Evolutionary conservation across 345 rosid species (phyloP).

Genomic region (Physaria fendleri): DNA sequence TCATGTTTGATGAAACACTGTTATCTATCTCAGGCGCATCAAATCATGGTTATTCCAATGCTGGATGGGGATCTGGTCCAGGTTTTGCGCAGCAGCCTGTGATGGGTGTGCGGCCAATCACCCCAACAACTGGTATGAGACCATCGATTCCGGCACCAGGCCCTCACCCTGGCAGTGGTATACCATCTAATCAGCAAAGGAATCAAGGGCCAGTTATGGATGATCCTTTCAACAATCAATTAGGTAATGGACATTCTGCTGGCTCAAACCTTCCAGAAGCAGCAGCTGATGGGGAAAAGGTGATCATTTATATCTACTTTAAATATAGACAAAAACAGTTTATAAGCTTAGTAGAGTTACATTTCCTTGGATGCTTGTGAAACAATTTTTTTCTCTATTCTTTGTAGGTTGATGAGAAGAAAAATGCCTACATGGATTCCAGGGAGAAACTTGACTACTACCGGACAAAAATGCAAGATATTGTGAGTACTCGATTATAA

Average conservation of each 20-base stretch:
- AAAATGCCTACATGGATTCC: constrained; percentile 69
- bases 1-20: constrained; percentile 80
- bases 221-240: constrained; percentile 56
- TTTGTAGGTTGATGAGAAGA: constrained; percentile 52
- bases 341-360: constrained; percentile 1
- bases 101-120: constrained; percentile 46
- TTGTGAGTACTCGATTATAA: constrained; percentile 59
- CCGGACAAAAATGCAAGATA: constrained; percentile 90
- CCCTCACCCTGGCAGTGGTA: constrained; percentile 39
- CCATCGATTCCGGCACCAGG: constrained; percentile 51
- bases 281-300: constrained; percentile 56
- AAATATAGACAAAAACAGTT: too few relatives aligned
- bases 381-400: neutral
- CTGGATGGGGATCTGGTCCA: constrained; percentile 67
- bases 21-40: constrained; percentile 82
- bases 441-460: constrained; percentile 91
- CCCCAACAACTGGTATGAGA: constrained; percentile 54
- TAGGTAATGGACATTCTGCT: constrained; percentile 34
- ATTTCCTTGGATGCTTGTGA: constrained; percentile 14
- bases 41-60: constrained; percentile 53
- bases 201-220: constrained; percentile 39
- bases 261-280: constrained; percentile 42
- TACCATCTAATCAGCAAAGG: constrained; percentile 46
- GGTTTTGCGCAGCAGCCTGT: constrained; percentile 66
- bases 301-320: constrained; percentile 15